Percentiles rank a stretch among this genome's conserved stretches.
These are phyloP conservation scores for Trypanosoma caninum DNA, from an alignment of 208 protist species.

Conservation along the genomic window DNA sequence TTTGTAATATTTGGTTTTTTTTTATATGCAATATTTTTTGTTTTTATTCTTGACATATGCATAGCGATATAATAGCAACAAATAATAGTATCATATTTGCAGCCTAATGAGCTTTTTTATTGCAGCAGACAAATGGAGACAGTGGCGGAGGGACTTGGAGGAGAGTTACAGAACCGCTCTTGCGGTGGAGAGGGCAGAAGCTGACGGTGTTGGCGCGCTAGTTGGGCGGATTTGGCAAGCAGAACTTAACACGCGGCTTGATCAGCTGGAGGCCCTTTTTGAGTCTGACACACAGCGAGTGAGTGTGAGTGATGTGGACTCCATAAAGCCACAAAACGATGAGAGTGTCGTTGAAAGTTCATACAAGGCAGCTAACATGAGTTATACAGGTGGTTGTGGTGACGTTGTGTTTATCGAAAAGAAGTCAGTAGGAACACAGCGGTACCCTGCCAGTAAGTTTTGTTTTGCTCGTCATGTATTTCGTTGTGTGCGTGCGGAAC, in stretches of 20 bases:
- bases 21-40: background rate
- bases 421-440: conserved; percentile 33
- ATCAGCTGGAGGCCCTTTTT: conserved; percentile 6
- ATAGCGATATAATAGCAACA: no score
- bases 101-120: background rate
- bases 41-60: conserved; percentile 4
- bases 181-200: background rate
- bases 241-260: background rate
- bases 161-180: background rate
- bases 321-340: no score
- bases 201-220: background rate
- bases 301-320: no score
- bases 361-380: no score
- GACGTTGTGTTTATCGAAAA: no score
- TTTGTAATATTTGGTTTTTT: background rate
- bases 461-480: conserved; percentile 42
- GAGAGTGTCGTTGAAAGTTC: no score
- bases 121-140: background rate
- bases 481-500: conserved; percentile 10
- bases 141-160: conserved; percentile 6
- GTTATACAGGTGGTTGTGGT: no score
- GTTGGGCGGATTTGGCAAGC: background rate
- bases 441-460: conserved; percentile 31
- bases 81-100: no score
- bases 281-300: background rate